Conservation (phyloP, 257 asterid species). For the Galeopsis tetrahit region DNA sequence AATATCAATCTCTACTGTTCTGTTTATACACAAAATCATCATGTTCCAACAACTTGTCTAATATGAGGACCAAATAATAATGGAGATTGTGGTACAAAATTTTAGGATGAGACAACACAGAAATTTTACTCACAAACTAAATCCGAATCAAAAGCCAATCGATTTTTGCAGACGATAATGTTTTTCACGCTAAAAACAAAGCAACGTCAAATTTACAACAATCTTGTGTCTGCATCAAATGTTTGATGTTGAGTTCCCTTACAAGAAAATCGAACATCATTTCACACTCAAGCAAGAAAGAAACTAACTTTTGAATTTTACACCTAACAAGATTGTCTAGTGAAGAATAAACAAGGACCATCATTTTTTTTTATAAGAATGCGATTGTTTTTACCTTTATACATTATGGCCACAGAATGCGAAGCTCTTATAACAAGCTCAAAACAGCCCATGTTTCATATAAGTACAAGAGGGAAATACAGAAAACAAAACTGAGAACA, state of each 20-base stretch:
- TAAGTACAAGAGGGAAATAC: background rate
- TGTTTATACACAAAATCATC: background rate
- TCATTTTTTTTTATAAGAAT: background rate
- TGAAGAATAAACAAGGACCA: background rate
- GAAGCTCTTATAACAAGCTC: background rate
- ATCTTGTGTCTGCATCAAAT: background rate
- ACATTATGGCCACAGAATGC: background rate
- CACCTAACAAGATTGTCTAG: slow-evolving; percentile 18
- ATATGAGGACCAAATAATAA: background rate
- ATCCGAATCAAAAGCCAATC: background rate
- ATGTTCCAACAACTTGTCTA: background rate
- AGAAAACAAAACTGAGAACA: background rate
- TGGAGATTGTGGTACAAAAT: background rate
- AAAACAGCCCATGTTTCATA: background rate
- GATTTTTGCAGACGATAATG: background rate
- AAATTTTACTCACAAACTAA: background rate
- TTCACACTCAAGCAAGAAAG: background rate
- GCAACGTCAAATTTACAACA: background rate
- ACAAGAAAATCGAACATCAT: background rate
- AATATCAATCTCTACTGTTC: too few relatives aligned
- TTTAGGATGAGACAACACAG: background rate
- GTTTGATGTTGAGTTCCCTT: background rate
- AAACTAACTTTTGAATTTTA: background rate
- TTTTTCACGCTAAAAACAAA: background rate
- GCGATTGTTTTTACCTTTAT: background rate